Percentiles rank a stretch among this genome's conserved stretches.
These are phyloP conservation scores for Prunus yedoensis DNA, from an alignment of 331 rosid species.

Conservation along the genomic window DNA sequence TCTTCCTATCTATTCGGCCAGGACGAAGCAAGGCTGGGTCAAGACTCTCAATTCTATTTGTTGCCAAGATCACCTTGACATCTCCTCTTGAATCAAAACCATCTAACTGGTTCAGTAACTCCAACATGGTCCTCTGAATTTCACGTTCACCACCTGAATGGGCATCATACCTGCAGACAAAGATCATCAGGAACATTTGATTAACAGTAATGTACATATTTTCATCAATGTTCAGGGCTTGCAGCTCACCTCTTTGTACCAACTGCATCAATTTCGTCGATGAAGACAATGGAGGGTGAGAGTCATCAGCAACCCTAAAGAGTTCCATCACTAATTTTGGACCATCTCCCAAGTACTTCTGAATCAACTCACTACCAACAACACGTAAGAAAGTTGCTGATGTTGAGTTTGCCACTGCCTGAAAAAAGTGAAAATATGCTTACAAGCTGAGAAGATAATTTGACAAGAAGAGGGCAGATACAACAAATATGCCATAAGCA, in stretches of 20 bases:
- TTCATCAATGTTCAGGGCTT: conserved; percentile 17
- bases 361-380: conserved; percentile 98
- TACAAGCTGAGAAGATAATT: conserved; percentile 1
- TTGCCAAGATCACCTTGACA: conserved; percentile 95
- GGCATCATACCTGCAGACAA: conserved; percentile 76
- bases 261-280: conserved; percentile 94
- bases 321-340: conserved; percentile 97
- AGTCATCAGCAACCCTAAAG: conserved; percentile 97
- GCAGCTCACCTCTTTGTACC: conserved; percentile 97
- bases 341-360: conserved; percentile 96
- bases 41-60: conserved; percentile 91
- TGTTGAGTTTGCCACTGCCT: conserved; percentile 99
- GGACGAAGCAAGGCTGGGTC: conserved; percentile 98
- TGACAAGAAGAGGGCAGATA: not conserved
- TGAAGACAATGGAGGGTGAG: conserved; percentile 94
- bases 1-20: conserved; percentile 94
- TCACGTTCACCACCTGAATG: conserved; percentile 99
- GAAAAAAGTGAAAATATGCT: conserved; percentile 17
- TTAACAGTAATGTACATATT: not conserved
- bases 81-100: conserved; percentile 99
- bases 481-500: not conserved
- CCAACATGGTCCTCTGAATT: conserved; percentile 98
- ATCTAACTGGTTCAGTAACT: conserved; percentile 88
- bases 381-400: conserved; percentile 98
- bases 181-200: conserved; percentile 17